Base-by-base conservation (phyloP, 78 protist genomes). In the Dictyostelium purpureum region DNA sequence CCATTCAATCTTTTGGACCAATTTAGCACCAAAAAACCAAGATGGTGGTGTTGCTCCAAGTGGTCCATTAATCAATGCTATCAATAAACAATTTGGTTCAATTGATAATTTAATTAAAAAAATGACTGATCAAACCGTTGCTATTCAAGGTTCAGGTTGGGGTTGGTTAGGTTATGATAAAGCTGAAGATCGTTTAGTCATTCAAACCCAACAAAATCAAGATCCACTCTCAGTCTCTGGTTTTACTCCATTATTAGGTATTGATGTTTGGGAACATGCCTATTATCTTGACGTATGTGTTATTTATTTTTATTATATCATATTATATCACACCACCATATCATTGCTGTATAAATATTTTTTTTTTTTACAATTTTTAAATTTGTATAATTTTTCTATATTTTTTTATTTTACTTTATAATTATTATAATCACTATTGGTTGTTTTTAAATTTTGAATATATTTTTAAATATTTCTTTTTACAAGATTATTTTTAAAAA, bases 1-100 rank as follows among this genome's bases (percentile, higher is more conserved):
- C 88, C 99, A 97, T 95, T 57, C 95, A 43, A 97, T 97, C 89
- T 97, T 97, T 95, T 97, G 99, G 99, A 87, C 82, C 31, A 97
- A 97, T 79, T 88, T 97, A 51, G 96, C 98, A 52, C 97, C 99
- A 56, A 78, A 73, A 61, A 66, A 54, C 26, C 59, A 56, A 47
- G 93, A 93, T 18, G 98, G 98, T 43, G 96, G 96, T 79, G 95
- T 78, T 56, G 45, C 94, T 5, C 94, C 91, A 73, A 14, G 45
- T 24, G 96, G 94, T 38, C 92, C 66, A 69, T 49, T 90, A 26
- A 89, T 89, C 14, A 87, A 92, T 56, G 79, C 77, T 0, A 92
- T 92, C 67, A 82, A 85, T n/a, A 47, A 67, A 77, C 89, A 42
- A 83, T 96, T 12, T 75, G 81, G 81, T 21, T 94, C 97, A 24